Base-by-base conservation (phyloP, 108 stramenopile species). In the Cyclostephanos tholiformis region DNA sequence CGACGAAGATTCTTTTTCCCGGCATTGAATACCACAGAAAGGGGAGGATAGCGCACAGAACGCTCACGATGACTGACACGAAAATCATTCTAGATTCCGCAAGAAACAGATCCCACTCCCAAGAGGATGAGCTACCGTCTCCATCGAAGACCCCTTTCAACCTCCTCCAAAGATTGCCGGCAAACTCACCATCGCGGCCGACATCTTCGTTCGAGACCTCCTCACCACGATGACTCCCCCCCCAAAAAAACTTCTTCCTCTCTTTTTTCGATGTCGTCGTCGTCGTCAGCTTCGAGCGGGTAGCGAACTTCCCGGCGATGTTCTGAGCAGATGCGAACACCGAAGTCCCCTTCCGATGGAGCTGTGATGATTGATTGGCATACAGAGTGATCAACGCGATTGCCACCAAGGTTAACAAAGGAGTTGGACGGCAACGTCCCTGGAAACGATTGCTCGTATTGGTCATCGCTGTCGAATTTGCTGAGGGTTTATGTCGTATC, bases 71-170 rank as follows among this genome's bases (percentile, higher is more conserved):
- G 23, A 80, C 11, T 43, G 79, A 63, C 38, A 69, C 27, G 25
- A 74, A 12, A 49, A 80, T 69, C 62, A 74, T 63, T 20, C 65
- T 25, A 10, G 68, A 80, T 58, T 80, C 71, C 16, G 71, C 79
- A 12, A 72, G 41, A 32, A 79, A 67, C 5, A 79, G 59, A 38
- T 80, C 67, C 53, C 63, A 52, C 35, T 44, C 20, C 63, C 67
- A 74, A 4, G 43, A 43, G 32, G 52, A 75, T 0, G 32, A 17
- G 35, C 10, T 22, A 10, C 30, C 48, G 39, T 16, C 26, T 50
- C 50, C 53, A 36, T 59, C 53, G 36, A 22, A 13, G 20, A 16
- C 17, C 30, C 63, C 17, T 51, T 20, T 49, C 35, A 39, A 20
- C 29, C 50, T 67, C 53, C 41, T 51, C 46, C 50, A 60, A 60